Conservation (phyloP, 352 stramenopile species). For the Discostella stelligera region DNA sequence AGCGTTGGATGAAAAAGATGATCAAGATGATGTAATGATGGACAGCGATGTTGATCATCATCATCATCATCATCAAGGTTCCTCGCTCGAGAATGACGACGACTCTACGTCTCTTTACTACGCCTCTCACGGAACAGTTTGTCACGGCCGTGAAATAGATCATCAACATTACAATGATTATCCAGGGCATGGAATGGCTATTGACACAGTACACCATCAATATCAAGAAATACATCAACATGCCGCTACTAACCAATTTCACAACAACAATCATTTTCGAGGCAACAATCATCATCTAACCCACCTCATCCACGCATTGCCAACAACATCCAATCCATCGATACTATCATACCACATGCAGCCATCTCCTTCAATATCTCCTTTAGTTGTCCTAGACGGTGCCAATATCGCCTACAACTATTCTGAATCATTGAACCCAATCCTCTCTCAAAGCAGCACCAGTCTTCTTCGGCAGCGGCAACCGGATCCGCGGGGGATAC, state of each 20-base stretch:
- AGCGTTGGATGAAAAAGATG: background rate
- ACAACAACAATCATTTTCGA: constrained; percentile 3
- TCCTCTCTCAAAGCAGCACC: background rate
- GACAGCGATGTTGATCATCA: constrained; percentile 6
- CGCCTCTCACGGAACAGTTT: background rate
- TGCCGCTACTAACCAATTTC: constrained; percentile 2
- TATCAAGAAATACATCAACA: background rate
- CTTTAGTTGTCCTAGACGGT: constrained; percentile 74
- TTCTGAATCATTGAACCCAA: constrained; percentile 41
- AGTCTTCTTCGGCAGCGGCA: constrained; percentile 24
- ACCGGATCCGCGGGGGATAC: constrained; percentile 53
- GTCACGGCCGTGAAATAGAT: background rate
- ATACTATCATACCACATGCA: constrained; percentile 13
- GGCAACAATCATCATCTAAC: background rate
- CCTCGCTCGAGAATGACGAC: background rate
- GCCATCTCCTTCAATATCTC: constrained; percentile 42
- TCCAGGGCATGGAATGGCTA: background rate
- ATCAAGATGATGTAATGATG: constrained; percentile 25
- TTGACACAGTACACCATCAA: background rate
- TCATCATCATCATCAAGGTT: background rate
- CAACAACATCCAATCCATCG: constrained; percentile 1
- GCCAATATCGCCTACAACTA: constrained; percentile 77
- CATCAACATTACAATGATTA: background rate
- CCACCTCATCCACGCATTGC: no score
- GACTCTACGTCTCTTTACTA: background rate